Base-by-base conservation (phyloP, 495 filamentous ascomycete genomes). In the Monascus purpureus region DNA sequence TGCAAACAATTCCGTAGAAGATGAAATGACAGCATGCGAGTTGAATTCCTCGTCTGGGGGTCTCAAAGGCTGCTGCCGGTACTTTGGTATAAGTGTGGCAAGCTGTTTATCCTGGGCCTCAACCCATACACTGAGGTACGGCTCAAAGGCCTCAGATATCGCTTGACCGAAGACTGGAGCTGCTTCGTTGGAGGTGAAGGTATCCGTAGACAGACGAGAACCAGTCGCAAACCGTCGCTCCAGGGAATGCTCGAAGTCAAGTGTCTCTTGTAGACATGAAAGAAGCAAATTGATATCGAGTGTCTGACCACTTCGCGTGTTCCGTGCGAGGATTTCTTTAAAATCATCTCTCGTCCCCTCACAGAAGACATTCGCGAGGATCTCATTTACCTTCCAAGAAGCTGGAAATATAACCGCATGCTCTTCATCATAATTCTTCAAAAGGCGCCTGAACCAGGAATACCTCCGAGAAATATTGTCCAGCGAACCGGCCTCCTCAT, bases 141-240 rank as follows among this genome's bases (percentile, higher is more conserved):
- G 90, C 49, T 96, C 90, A 39, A 97, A 97, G 1, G 90, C 90
- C 36, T 93, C 86, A 1, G 90, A 97, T 42, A 97, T 94, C 6
- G 82, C 79, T 34, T 92, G 86, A 25, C 84, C 80, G 51, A 94
- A 94, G 29, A 73, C 77, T n/a, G n/a, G n/a, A 3, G 79, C 74
- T 2, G 75, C 63, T 19, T 96, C 88, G 15, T 69, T 63, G 9
- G 85, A 93, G 31, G 77, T 77, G 24, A 94, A 70, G 0, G 88
- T 96, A 49, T 96, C 90, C 22, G 92, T 85, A 23, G 87, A 95
- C n/a, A 74, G 73, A 20, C 87, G 72, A 11, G 83, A 69, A 29
- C 83, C 73, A 49, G 59, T 78, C 1, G 77, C 65, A 53, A 96
- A 96, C 9, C 82, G 73, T 22, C 74, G 66, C 46, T 97, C 90